Base-by-base conservation (phyloP, 2,329 filamentous ascomycete species). In the Colletotrichum graminicola region DNA sequence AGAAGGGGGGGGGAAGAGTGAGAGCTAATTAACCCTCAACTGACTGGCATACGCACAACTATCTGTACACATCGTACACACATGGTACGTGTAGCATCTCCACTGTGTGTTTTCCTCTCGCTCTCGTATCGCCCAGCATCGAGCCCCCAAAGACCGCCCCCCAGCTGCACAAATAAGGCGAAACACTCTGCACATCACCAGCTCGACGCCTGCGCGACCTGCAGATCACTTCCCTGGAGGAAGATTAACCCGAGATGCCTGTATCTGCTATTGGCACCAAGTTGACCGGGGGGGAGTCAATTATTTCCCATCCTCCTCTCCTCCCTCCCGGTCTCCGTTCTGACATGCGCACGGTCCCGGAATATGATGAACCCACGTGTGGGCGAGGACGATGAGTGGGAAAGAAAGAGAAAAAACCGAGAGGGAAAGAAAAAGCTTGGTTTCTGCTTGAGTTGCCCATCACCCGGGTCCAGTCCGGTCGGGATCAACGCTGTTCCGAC, bases 161-260 rank as follows among this genome's bases (percentile, higher is more conserved):
- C 41, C 29, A n/a, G 57, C 57, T 61, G 43, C 43, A 61, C 57
- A 49, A 59, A 61, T n/a, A 61, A n/a, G 26, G 26, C 18, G 26
- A 34, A 61, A 43, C 26, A 26, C 18, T 47, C 57, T 47, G 55
- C 21, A 11, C 41, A 32, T 41, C 39, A 34, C 23, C 49, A 29
- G 49, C 26, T 4, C 14, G 14, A 41, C 34, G 43, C 12, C 57
- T 45, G 5, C 18, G 26, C 5, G 39, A 14, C 14, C 10, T 29
- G 59, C 29, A 36, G 59, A 62, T 62, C 59, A 29, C 43, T 62
- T 62, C 59, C 43, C 29, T 8, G 21, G 26, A 49, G 39, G 29
- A 16, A 62, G 41, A 49, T 26, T 62, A 16, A 26, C 43, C 39
- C 56, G 26, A 60, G 3, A 32, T 45, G 41, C 43, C 43, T 32